Conservation (phyloP, 1,284 basidiomycete genomes). For the Exobasidium cylindrosporum region DNA sequence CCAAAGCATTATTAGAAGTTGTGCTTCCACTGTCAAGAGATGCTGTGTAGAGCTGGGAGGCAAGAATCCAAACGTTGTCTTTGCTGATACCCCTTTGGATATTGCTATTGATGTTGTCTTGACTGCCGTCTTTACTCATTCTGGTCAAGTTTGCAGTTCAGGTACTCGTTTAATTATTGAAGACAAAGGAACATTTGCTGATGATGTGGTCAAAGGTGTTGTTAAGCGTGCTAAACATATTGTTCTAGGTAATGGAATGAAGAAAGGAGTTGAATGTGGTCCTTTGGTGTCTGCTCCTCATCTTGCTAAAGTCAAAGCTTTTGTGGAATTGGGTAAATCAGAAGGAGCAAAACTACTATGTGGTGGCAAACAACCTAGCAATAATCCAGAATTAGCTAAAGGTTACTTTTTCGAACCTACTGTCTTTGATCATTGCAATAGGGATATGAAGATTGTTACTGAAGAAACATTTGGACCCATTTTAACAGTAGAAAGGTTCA, state of each 20-base stretch:
- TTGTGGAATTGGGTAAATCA: slow-evolving; percentile 33
- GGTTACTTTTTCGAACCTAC: slow-evolving; percentile 55
- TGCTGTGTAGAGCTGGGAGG: slow-evolving; percentile 54
- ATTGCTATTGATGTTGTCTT: slow-evolving; percentile 51
- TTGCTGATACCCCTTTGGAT: slow-evolving; percentile 51
- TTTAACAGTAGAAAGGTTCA: slow-evolving; percentile 52
- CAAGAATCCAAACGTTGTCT: slow-evolving; percentile 54
- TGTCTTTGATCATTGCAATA: slow-evolving; percentile 50
- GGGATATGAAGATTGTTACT: slow-evolving; percentile 53
- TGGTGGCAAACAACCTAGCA: slow-evolving; percentile 45
- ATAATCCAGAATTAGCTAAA: slow-evolving; percentile 40
- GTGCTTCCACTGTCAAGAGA: slow-evolving; percentile 48
- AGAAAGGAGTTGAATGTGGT: slow-evolving; percentile 46
- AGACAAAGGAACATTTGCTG: slow-evolving; percentile 45
- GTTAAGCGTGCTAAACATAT: slow-evolving; percentile 49
- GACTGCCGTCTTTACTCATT: slow-evolving; percentile 53
- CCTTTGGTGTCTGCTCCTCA: slow-evolving; percentile 51
- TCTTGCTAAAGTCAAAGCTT: slow-evolving; percentile 45
- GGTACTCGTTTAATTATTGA: slow-evolving; percentile 53
- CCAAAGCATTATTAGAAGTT: slow-evolving; percentile 42
- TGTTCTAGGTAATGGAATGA: slow-evolving; percentile 48
- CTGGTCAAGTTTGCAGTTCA: slow-evolving; percentile 54
- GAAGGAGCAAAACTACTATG: slow-evolving; percentile 48
- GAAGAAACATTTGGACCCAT: slow-evolving; percentile 55
- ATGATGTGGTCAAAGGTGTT: slow-evolving; percentile 47